A percentile compares a stretch with the other conserved stretches of the same genome.
Evolutionary conservation across 2,329 filamentous ascomycete genomes (phyloP).

Genomic region (Amesomyces nigricolor): DNA sequence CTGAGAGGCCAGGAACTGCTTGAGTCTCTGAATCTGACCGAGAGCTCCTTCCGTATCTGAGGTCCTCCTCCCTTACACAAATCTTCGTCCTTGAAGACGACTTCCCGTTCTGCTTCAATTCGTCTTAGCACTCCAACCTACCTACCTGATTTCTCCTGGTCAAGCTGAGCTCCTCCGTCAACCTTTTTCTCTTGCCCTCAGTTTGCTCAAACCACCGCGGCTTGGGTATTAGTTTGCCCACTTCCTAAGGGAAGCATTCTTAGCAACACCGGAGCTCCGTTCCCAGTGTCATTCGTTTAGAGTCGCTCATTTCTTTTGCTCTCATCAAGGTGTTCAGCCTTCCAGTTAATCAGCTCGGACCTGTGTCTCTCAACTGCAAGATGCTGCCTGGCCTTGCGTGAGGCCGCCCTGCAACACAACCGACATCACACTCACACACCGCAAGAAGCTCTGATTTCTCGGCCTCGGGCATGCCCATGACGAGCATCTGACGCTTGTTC

Average conservation of each 20-base stretch:
- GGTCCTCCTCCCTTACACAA: no score
- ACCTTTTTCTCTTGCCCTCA: neutral
- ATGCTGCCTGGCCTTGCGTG: no score
- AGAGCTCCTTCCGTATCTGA: no score
- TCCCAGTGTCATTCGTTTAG: conserved; percentile 11
- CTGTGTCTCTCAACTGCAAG: no score
- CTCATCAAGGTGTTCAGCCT: no score
- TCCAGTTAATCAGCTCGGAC: no score
- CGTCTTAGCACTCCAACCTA: neutral
- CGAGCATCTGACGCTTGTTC: neutral
- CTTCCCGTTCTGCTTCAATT: no score
- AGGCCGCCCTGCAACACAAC: neutral
- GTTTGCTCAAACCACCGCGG: conserved; percentile 5
- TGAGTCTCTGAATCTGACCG: no score
- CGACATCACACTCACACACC: neutral
- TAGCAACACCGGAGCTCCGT: neutral
- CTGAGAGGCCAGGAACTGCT: no score
- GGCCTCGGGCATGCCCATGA: neutral
- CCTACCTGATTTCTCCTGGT: neutral
- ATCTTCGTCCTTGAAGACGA: no score
- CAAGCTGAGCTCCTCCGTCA: neutral
- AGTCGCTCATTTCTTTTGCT: no score
- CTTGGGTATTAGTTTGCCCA: neutral
- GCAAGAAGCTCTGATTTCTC: neutral
- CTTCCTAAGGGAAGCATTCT: conserved; percentile 7